Evolutionary conservation across 1,284 basidiomycete genomes (phyloP).

Genomic region (Moesziomyces parantarcticus): DNA sequence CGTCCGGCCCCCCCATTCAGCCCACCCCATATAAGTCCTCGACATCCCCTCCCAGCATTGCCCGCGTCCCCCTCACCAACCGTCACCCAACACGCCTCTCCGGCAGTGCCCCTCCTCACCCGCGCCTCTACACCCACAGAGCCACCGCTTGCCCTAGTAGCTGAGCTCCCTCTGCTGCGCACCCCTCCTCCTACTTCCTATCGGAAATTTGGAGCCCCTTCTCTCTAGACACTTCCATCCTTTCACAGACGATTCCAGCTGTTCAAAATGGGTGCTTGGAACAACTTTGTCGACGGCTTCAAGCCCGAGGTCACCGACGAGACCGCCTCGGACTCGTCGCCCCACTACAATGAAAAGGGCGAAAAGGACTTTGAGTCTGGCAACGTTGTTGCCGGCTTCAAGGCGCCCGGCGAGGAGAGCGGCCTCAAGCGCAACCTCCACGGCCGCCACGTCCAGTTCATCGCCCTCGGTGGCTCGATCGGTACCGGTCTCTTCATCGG

Average conservation of each 20-base stretch:
- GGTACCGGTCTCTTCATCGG: conserved; percentile 72
- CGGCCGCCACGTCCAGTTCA: conserved; percentile 63
- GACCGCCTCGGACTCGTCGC: conserved; percentile 9
- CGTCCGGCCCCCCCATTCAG: too few species aligned
- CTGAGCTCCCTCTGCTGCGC: too few species aligned
- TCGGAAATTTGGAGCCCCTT: too few species aligned
- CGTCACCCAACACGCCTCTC: too few species aligned
- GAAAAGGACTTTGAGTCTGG: conserved; percentile 33
- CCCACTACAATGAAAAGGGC: conserved; percentile 32
- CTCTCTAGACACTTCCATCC: neutral
- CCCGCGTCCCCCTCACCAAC: too few species aligned
- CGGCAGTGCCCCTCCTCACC: too few species aligned
- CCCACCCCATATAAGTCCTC: too few species aligned
- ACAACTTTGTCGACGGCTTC: conserved; percentile 54
- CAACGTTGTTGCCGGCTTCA: conserved; percentile 39
- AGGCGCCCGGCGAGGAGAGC: conserved; percentile 18
- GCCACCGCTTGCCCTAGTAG: too few species aligned
- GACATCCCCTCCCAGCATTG: too few species aligned
- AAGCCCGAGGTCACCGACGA: conserved; percentile 42
- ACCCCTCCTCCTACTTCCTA: too few species aligned
- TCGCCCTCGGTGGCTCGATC: conserved; percentile 68
- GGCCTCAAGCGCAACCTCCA: conserved; percentile 58
- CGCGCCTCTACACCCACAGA: too few species aligned
- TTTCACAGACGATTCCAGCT: neutral
- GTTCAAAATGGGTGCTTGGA: conserved; percentile 45